A percentile compares a stretch with the other conserved stretches of the same genome.
These are phyloP conservation scores for Misopates orontium DNA, from an alignment of 257 asterid species.

Conservation along the genomic window DNA sequence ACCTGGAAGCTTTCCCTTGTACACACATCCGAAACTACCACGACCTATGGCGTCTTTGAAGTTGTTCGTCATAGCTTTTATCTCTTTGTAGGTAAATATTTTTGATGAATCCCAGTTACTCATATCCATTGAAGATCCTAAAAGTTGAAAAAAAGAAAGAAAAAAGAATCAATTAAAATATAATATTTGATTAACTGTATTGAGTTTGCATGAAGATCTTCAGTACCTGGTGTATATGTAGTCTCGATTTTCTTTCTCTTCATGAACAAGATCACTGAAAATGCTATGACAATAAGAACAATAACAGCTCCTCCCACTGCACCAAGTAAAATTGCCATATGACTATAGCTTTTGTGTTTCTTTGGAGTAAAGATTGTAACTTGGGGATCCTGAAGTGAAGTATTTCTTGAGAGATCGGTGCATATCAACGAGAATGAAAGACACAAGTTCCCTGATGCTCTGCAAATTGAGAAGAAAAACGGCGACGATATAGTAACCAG, in stretches of 20 bases:
- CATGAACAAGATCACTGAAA: slow-evolving; percentile 50
- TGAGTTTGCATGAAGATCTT: slow-evolving; percentile 2
- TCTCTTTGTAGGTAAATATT: slow-evolving; percentile 72
- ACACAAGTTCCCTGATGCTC: slow-evolving; percentile 85
- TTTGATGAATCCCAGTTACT: slow-evolving; percentile 66
- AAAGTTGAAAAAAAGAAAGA: slow-evolving; percentile 2
- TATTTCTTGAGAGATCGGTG: slow-evolving; percentile 45
- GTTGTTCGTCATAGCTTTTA: slow-evolving; percentile 74
- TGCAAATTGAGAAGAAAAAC: slow-evolving; percentile 26
- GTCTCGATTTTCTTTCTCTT: slow-evolving; percentile 47
- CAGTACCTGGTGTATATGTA: slow-evolving; percentile 56
- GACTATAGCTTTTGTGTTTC: slow-evolving; percentile 51
- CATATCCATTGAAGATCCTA: slow-evolving; percentile 51
- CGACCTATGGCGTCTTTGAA: slow-evolving; percentile 80
- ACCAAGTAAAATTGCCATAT: slow-evolving; percentile 49
- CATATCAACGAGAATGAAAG: slow-evolving; percentile 74
- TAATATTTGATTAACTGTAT: neutral
- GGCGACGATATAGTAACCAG: slow-evolving; percentile 2
- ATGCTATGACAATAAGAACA: slow-evolving; percentile 42
- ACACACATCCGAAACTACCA: slow-evolving; percentile 92
- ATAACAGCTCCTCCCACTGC: slow-evolving; percentile 61
- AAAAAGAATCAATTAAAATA: slow-evolving; percentile 7
- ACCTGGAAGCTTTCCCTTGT: slow-evolving; percentile 67
- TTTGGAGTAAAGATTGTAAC: slow-evolving; percentile 65
- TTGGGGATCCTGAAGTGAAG: slow-evolving; percentile 70